These are phyloP conservation scores for Alternaria sp. DNA, from an alignment of 2,329 filamentous ascomycete species.

Conservation along the genomic window DNA sequence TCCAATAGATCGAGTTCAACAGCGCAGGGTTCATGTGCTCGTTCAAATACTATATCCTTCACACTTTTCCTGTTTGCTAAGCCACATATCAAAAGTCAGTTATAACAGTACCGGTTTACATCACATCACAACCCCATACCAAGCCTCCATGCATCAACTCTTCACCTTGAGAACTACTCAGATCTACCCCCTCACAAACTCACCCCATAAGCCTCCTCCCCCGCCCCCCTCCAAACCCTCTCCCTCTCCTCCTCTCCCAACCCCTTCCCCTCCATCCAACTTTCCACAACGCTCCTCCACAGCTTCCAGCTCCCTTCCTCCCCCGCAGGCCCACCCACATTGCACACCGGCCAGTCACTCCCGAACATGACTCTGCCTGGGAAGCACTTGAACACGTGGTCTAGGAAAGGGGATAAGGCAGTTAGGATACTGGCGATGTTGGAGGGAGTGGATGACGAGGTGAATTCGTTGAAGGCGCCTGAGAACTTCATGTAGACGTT, in stretches of 20 bases:
- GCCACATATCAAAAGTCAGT: too few relatives aligned
- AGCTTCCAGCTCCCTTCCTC: slow-evolving; percentile 69
- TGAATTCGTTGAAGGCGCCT: slow-evolving; percentile 82
- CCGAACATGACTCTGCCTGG: slow-evolving; percentile 82
- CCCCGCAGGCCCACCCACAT: slow-evolving; percentile 64
- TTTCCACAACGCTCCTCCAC: slow-evolving; percentile 76
- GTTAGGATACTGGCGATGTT: slow-evolving; percentile 4
- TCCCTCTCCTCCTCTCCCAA: slow-evolving; percentile 67
- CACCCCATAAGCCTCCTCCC: slow-evolving; percentile 69
- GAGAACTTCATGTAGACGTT: slow-evolving; percentile 91
- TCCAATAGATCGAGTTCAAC: not conserved
- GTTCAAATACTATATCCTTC: too few relatives aligned
- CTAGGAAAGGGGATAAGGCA: slow-evolving; percentile 29
- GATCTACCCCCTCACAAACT: too few relatives aligned
- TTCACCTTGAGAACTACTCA: too few relatives aligned
- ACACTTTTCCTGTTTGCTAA: too few relatives aligned
- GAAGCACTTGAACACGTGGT: slow-evolving; percentile 70
- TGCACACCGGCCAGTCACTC: slow-evolving; percentile 93
- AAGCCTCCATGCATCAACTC: too few relatives aligned
- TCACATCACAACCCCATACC: too few relatives aligned
- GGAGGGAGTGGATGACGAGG: slow-evolving; percentile 37
- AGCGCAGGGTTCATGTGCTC: not conserved
- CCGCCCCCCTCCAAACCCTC: slow-evolving; percentile 75
- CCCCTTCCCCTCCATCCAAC: slow-evolving; percentile 59
- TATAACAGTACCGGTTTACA: too few relatives aligned